These are phyloP conservation scores for Vitis amurensis DNA, from an alignment of 164 flowering plant species.

Conservation along the genomic window DNA sequence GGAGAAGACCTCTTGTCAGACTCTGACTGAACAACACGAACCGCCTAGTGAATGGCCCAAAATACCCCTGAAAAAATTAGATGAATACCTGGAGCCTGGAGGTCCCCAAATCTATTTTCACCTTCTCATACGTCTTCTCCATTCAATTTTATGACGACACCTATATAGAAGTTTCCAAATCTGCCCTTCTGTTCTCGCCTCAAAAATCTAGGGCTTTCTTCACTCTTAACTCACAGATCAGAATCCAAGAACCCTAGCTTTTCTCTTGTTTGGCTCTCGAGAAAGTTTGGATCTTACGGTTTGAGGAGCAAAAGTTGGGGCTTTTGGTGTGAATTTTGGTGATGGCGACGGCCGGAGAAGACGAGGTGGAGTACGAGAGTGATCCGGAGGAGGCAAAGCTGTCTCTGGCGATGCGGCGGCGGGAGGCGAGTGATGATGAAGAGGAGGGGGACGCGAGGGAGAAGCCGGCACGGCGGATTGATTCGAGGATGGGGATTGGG, in stretches of 20 bases:
- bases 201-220: slow-evolving; percentile 1
- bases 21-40: too few species aligned
- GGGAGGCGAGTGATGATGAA: slow-evolving; percentile 93
- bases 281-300: slow-evolving; percentile 4
- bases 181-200: background rate
- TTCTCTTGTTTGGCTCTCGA: background rate
- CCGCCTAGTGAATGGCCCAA: too few species aligned
- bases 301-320: background rate
- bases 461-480: slow-evolving; percentile 15
- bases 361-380: slow-evolving; percentile 79
- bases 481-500: slow-evolving; percentile 38
- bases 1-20: too few species aligned
- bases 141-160: slow-evolving; percentile 1
- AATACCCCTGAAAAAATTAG: too few species aligned
- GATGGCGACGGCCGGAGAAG: slow-evolving; percentile 37
- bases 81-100: too few species aligned
- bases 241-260: background rate
- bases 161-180: background rate
- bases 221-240: background rate
- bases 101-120: background rate
- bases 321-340: slow-evolving; percentile 11
- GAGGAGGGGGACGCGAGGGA: slow-evolving; percentile 43
- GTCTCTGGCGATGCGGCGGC: slow-evolving; percentile 76
- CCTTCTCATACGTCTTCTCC: background rate
- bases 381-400: slow-evolving; percentile 86